A percentile compares a stretch with the other conserved stretches of the same genome.
Evolutionary conservation across 208 protist genomes (phyloP).

Genomic region (Phytomonas francai): DNA sequence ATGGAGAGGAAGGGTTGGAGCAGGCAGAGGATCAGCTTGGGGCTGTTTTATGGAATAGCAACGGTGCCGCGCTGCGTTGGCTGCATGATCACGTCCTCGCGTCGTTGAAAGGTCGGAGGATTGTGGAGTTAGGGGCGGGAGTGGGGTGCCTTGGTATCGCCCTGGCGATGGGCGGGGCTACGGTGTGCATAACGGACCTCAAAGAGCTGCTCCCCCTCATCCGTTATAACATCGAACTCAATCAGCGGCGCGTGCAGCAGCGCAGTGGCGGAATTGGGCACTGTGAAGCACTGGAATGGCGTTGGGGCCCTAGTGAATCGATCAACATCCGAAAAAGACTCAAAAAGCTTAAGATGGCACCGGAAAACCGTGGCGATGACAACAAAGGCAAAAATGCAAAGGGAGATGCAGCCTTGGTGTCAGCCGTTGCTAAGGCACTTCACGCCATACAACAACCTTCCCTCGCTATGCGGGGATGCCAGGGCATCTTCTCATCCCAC

Average conservation of each 20-base stretch:
- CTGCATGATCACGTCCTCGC: constrained; percentile 53
- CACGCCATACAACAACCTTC: too few species aligned
- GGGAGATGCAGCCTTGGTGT: not conserved
- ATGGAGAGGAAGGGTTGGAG: constrained; percentile 43
- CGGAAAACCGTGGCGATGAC: not conserved
- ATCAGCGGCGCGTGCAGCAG: constrained; percentile 24
- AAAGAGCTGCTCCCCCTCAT: constrained; percentile 84
- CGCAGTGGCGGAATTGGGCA: constrained; percentile 27
- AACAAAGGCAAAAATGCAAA: not conserved
- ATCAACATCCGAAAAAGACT: constrained; percentile 25
- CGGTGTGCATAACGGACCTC: constrained; percentile 68
- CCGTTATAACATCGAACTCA: constrained; percentile 61
- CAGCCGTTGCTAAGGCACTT: not conserved
- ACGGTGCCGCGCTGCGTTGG: constrained; percentile 53
- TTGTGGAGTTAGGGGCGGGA: constrained; percentile 78
- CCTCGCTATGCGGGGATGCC: too few species aligned
- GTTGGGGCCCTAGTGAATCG: constrained; percentile 57
- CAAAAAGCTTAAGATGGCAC: not conserved
- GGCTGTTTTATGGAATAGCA: constrained; percentile 88
- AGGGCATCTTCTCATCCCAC: too few species aligned
- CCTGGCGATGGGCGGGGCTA: constrained; percentile 70
- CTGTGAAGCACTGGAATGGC: constrained; percentile 63
- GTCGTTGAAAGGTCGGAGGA: constrained; percentile 11
- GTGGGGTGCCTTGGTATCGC: constrained; percentile 86
- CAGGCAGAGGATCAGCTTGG: constrained; percentile 80